phyloP scores from a whole-genome alignment of 2,329 filamentous ascomycete genomes.

The Fusarium liriodendri region DNA sequence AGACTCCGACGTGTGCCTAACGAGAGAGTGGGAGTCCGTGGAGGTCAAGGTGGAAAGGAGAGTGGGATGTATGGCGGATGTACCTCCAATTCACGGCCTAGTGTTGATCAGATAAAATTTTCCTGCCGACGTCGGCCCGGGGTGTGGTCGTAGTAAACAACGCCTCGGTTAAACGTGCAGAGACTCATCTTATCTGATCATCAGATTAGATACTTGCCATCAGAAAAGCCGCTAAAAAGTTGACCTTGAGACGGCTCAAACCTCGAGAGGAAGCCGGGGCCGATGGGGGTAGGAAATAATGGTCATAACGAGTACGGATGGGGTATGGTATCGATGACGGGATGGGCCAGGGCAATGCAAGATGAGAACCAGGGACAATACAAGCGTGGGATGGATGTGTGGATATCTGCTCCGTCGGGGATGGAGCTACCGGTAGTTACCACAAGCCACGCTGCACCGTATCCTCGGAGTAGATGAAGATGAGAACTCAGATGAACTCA shows the following conservation, averaged over 20 bases:
- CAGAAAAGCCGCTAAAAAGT: slow-evolving; percentile 25
- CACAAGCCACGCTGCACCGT: neutral
- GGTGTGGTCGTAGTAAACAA: slow-evolving; percentile 23
- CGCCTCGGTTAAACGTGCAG: slow-evolving; percentile 1
- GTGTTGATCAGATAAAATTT: slow-evolving; percentile 43
- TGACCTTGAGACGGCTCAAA: neutral
- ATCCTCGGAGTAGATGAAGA: neutral
- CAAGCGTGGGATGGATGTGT: slow-evolving; percentile 6
- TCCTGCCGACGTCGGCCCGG: slow-evolving; percentile 41
- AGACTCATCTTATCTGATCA: slow-evolving; percentile 57
- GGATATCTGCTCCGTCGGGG: slow-evolving; percentile 2
- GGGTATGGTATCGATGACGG: slow-evolving; percentile 1
- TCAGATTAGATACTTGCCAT: slow-evolving; percentile 54
- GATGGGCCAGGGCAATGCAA: slow-evolving; percentile 12
- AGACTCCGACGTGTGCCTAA: slow-evolving; percentile 31
- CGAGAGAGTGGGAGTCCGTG: slow-evolving; percentile 9
- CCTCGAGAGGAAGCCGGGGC: neutral
- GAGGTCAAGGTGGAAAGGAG: neutral
- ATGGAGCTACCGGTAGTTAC: slow-evolving; percentile 14
- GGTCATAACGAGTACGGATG: neutral
- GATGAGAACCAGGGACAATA: neutral
- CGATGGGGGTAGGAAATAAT: neutral
- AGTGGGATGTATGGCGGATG: neutral
- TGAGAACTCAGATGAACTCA: neutral
- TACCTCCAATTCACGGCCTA: neutral